phyloP scores from a whole-genome alignment of 345 rosid species.

The Ceriops zippeliana region DNA sequence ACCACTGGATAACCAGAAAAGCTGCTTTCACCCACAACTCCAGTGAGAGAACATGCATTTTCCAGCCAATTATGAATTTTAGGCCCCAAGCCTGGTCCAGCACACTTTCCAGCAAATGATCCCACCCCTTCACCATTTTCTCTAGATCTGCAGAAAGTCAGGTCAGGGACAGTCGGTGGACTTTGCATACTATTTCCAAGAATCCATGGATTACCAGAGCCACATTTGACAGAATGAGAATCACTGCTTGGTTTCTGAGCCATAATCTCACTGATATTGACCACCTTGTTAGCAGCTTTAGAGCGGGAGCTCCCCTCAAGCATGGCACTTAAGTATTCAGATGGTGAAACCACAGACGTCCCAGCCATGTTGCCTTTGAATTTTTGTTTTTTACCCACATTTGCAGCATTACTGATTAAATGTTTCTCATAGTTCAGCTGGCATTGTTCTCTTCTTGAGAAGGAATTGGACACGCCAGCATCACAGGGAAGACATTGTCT shows the following conservation, averaged over 20 bases:
- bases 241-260: conserved; percentile 19
- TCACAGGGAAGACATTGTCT: conserved; percentile 21
- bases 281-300: conserved; percentile 13
- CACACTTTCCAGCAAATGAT: conserved; percentile 20
- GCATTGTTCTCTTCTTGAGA: conserved; percentile 20
- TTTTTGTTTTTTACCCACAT: conserved; percentile 19
- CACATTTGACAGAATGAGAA: conserved; percentile 24
- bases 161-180: conserved; percentile 21
- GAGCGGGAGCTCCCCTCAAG: conserved; percentile 20
- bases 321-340: conserved; percentile 4
- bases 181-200: conserved; percentile 20
- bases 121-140: conserved; percentile 29
- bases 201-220: conserved; percentile 11
- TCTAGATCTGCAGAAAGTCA: conserved; percentile 21
- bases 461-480: conserved; percentile 19
- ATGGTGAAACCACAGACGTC: conserved; percentile 15
- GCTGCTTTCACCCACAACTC: conserved; percentile 14
- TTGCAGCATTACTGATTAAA: conserved; percentile 3
- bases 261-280: conserved; percentile 12
- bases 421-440: conserved; percentile 22
- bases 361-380: conserved; percentile 12
- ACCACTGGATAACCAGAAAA: conserved; percentile 20
- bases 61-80: conserved; percentile 27
- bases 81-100: conserved; percentile 19
- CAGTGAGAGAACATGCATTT: conserved; percentile 10